phyloP scores from a whole-genome alignment of 2,329 filamentous ascomycete genomes.

The Scedosporium apiospermum region DNA sequence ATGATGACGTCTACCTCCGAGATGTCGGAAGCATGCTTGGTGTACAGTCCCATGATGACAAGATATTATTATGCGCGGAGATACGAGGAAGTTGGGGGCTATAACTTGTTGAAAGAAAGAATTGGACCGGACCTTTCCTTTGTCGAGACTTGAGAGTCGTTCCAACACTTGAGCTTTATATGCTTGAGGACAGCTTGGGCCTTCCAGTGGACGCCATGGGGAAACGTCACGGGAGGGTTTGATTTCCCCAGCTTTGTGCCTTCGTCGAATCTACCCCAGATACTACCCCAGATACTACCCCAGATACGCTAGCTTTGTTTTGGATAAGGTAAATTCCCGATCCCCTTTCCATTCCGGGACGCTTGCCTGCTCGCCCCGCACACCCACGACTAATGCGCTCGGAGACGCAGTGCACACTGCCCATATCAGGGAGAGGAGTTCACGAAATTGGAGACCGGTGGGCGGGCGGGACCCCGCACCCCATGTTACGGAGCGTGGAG shows the following conservation, averaged over 20 bases:
- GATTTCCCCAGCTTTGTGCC: not conserved
- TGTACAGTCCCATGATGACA: slow-evolving; percentile 13
- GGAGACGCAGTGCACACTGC: too few species aligned
- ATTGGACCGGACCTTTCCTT: too few species aligned
- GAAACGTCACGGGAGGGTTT: not conserved
- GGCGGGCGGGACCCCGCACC: too few species aligned
- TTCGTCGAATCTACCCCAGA: not conserved
- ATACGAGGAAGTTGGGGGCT: not conserved
- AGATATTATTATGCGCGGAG: not conserved
- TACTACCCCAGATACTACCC: not conserved
- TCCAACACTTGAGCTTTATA: too few species aligned
- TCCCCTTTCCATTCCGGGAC: not conserved
- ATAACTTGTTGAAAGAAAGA: not conserved
- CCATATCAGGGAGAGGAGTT: too few species aligned
- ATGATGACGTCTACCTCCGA: slow-evolving; percentile 41
- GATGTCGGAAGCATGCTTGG: slow-evolving; percentile 17
- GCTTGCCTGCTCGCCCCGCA: not conserved
- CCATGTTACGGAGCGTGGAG: too few species aligned
- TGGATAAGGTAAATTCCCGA: not conserved
- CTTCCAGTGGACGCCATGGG: too few species aligned
- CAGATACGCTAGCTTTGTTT: not conserved
- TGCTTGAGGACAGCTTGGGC: too few species aligned
- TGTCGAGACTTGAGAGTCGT: too few species aligned
- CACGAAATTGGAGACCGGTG: too few species aligned
- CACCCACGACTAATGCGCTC: too few species aligned